These are phyloP conservation scores for Phytophthora capsici DNA, from an alignment of 352 stramenopile species.

Conservation along the genomic window DNA sequence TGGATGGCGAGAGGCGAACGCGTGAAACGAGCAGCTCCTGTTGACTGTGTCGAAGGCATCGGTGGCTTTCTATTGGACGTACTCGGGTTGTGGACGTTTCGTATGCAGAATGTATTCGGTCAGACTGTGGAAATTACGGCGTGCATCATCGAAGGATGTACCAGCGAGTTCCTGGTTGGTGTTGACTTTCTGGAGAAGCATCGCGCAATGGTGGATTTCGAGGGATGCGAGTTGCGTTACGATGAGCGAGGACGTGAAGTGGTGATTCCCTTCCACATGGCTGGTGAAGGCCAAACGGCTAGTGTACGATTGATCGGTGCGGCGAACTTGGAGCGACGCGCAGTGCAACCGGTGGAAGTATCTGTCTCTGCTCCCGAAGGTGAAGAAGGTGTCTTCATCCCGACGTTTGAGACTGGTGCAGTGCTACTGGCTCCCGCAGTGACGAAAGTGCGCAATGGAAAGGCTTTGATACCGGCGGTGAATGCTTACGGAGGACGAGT, in stretches of 20 bases:
- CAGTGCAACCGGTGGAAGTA: slow-evolving; percentile 5
- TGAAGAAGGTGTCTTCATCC: neutral
- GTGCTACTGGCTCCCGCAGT: slow-evolving; percentile 4
- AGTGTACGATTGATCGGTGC: neutral
- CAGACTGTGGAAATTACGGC: neutral
- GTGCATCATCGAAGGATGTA: neutral
- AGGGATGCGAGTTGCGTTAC: neutral
- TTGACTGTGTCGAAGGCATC: neutral
- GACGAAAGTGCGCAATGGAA: neutral
- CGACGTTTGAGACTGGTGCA: neutral
- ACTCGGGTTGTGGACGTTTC: neutral
- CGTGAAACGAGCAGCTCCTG: neutral
- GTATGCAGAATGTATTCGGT: neutral
- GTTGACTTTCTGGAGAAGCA: neutral
- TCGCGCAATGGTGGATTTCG: neutral
- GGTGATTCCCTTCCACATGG: neutral
- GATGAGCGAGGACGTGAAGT: neutral
- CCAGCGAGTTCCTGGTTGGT: neutral
- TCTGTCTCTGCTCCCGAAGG: neutral
- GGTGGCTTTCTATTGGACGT: neutral
- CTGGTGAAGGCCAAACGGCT: too few species aligned
- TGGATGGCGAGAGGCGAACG: neutral
- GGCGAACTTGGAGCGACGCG: neutral
- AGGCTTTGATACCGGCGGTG: neutral
- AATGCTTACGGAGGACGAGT: neutral